A percentile compares a stretch with the other conserved stretches of the same genome.
Conservation (phyloP, 23 red algal genomes). For the Gracilaria vermiculophylla region DNA sequence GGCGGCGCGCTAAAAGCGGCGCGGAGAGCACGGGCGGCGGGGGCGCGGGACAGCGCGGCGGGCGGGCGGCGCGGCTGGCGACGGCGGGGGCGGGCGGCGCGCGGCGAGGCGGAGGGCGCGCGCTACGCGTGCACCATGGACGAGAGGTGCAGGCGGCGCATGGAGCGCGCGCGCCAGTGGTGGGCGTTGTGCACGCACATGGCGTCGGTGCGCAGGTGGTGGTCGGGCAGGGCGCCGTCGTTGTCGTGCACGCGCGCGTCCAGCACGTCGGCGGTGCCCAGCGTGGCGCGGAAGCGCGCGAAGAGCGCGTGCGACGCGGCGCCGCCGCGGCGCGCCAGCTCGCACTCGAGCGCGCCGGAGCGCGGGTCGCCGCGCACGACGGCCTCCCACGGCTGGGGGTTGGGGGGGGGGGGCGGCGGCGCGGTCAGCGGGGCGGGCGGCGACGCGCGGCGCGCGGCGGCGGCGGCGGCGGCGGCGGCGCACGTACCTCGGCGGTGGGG, state of each 20-base stretch:
- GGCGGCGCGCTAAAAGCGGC: too few species aligned
- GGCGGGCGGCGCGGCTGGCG: too few species aligned
- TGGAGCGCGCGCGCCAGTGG: constrained; percentile 43
- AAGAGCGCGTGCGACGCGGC: constrained; percentile 65
- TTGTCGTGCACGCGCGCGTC: constrained; percentile 65
- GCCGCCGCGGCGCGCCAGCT: constrained; percentile 47
- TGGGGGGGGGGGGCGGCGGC: background rate
- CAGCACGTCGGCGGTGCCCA: constrained; percentile 54
- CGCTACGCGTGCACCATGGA: too few species aligned
- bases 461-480: constrained; percentile 39
- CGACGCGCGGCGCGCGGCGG: too few species aligned
- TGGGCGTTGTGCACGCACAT: constrained; percentile 58
- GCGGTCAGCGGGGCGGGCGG: too few species aligned
- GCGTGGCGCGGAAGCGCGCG: constrained; percentile 51
- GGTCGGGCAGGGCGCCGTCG: constrained; percentile 32
- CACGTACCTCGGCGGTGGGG: constrained; percentile 61
- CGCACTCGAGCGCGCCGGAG: constrained; percentile 57
- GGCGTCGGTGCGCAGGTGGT: constrained; percentile 34
- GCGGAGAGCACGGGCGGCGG: too few species aligned
- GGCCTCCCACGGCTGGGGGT: constrained; percentile 50
- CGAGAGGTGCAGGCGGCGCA: constrained; percentile 48
- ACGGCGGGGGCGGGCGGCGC: too few species aligned
- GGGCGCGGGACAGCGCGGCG: too few species aligned
- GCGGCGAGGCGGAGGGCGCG: too few species aligned
- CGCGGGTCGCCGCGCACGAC: constrained; percentile 36